Conservation (phyloP, 805 yeast genomes). For the Wickerhamiella sorbophila region DNA sequence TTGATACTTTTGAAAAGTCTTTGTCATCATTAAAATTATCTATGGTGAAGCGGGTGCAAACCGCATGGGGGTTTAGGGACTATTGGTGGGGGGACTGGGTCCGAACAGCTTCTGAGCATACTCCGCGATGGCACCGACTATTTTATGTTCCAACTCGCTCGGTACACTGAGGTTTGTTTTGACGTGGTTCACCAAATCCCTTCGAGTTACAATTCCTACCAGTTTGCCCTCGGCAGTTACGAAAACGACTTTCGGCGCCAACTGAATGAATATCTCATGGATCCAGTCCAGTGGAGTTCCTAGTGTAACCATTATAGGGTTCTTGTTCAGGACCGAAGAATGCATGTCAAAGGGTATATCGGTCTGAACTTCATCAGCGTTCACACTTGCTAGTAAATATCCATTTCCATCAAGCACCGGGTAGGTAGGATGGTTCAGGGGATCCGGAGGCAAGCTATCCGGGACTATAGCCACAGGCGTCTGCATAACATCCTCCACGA, state of each 20-base stretch:
- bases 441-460: constrained; percentile 13
- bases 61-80: background rate
- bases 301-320: constrained; percentile 48
- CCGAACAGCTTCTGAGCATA: background rate
- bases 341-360: background rate
- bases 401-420: constrained; percentile 26
- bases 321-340: constrained; percentile 20
- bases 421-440: constrained; percentile 21
- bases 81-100: background rate
- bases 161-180: constrained; percentile 21
- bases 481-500: constrained; percentile 51
- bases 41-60: background rate
- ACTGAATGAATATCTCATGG: constrained; percentile 51
- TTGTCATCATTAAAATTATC: background rate
- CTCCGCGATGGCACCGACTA: background rate
- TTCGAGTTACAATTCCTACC: constrained; percentile 66
- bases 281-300: constrained; percentile 44
- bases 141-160: background rate
- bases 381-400: constrained; percentile 22
- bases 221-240: constrained; percentile 48
- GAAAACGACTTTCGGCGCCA: constrained; percentile 67
- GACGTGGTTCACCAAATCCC: constrained; percentile 47
- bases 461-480: constrained; percentile 18
- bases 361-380: background rate
- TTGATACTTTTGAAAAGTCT: background rate